Evolutionary conservation across 345 rosid species (phyloP).

Genomic region (Rhodamnia rubescens): DNA sequence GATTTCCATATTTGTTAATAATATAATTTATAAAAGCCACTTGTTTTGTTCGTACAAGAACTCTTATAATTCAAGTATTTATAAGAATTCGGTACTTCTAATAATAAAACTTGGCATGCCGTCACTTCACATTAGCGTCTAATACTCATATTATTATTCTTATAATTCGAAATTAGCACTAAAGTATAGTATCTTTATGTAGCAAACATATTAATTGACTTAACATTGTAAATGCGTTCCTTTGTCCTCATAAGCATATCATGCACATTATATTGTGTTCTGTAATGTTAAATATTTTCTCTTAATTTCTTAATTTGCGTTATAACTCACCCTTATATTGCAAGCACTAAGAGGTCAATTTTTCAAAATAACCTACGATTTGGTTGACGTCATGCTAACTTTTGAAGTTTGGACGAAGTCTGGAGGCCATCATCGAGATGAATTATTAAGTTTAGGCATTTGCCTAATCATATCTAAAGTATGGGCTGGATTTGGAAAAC

Average conservation of each 20-base stretch:
- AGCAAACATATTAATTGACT: neutral
- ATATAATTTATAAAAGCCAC: too few species aligned
- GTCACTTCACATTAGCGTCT: neutral
- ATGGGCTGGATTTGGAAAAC: neutral
- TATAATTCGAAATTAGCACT: neutral
- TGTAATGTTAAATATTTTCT: neutral
- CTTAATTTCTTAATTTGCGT: neutral
- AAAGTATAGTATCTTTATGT: neutral
- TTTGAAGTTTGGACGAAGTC: neutral
- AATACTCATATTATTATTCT: neutral
- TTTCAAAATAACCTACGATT: neutral
- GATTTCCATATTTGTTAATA: too few species aligned
- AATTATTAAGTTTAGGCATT: neutral
- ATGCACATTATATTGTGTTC: neutral
- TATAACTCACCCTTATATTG: neutral
- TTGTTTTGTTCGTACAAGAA: neutral
- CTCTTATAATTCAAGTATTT: neutral
- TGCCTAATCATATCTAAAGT: neutral
- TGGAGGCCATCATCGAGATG: neutral
- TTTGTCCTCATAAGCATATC: neutral
- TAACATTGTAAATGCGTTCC: neutral
- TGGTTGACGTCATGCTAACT: neutral
- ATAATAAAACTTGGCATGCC: neutral
- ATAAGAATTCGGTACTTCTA: neutral
- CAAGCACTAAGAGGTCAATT: neutral